Evolutionary conservation across 228 moss, liverwort and hornwort species (phyloP).

Genomic region (Sphagnum fallax): DNA sequence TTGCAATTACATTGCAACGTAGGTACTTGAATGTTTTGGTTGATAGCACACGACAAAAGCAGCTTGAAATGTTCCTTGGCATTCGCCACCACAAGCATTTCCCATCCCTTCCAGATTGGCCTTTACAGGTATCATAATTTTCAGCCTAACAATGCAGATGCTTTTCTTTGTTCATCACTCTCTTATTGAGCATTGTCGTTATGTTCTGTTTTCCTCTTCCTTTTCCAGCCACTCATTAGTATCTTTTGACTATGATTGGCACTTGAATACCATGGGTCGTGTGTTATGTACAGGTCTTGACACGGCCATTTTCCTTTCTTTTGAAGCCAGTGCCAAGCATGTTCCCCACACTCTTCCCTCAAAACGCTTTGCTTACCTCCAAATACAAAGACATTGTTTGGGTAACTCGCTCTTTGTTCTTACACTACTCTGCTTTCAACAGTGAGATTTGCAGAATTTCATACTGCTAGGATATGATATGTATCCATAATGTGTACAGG

Average conservation of each 20-base stretch:
- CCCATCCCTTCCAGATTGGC: conserved; percentile 77
- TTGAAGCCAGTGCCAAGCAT: conserved; percentile 76
- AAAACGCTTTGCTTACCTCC: conserved; percentile 68
- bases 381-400: conserved; percentile 74
- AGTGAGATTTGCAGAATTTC: no score
- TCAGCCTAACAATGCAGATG: neutral
- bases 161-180: no score
- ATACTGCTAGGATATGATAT: no score
- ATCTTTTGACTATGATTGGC: no score
- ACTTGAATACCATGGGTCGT: neutral
- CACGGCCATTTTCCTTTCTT: conserved; percentile 79
- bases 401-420: conserved; percentile 36
- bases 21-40: conserved; percentile 81
- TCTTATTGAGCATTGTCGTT: no score
- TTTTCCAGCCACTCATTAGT: no score
- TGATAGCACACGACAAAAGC: conserved; percentile 90
- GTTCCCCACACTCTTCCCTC: conserved; percentile 54
- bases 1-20: conserved; percentile 95
- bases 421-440: no score
- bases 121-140: conserved; percentile 58
- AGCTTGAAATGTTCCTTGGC: conserved; percentile 92
- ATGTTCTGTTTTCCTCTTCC: no score
- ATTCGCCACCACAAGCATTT: conserved; percentile 81
- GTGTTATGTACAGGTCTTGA: conserved; percentile 62
- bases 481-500: no score